Evolutionary conservation across 1,139 yeast genomes (phyloP).

Genomic region (Trichomonascaceae sp.): DNA sequence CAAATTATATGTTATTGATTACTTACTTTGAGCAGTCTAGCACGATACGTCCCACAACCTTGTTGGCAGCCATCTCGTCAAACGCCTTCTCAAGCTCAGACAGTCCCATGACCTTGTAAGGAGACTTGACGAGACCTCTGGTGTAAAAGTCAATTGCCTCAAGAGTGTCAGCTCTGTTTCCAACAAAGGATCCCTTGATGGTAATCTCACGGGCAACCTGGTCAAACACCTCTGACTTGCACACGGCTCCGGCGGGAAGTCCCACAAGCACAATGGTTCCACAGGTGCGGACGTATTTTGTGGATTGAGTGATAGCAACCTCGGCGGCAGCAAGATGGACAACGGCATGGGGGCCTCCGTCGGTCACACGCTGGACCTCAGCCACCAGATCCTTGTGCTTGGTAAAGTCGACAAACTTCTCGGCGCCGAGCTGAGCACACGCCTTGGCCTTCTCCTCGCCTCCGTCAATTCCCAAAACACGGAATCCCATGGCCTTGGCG

Average conservation of each 20-base stretch:
- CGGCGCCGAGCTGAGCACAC: conserved; percentile 51
- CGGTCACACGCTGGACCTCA: conserved; percentile 43
- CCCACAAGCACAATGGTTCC: conserved; percentile 78
- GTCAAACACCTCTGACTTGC: conserved; percentile 46
- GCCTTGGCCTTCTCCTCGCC: conserved; percentile 52
- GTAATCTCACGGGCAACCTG: conserved; percentile 52
- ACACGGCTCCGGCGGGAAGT: conserved; percentile 60
- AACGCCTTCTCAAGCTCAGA: conserved; percentile 47
- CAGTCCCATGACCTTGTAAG: conserved; percentile 54
- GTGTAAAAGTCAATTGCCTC: conserved; percentile 65
- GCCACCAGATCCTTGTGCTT: conserved; percentile 35
- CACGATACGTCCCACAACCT: conserved; percentile 61
- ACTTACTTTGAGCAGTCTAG: conserved; percentile 38
- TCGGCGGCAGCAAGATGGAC: conserved; percentile 72
- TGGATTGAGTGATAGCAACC: conserved; percentile 55
- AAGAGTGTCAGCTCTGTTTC: conserved; percentile 66
- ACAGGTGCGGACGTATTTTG: conserved; percentile 54
- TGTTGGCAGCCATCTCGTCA: conserved; percentile 57
- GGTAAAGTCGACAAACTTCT: conserved; percentile 50
- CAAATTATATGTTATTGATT: background rate
- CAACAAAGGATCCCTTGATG: conserved; percentile 67
- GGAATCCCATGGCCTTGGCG: conserved; percentile 71
- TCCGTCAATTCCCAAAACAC: conserved; percentile 66
- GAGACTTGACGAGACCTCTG: conserved; percentile 56
- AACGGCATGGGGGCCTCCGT: conserved; percentile 71